These are phyloP conservation scores for Ceratocystis lukuohia DNA, from an alignment of 2,329 filamentous ascomycete species.

Conservation along the genomic window DNA sequence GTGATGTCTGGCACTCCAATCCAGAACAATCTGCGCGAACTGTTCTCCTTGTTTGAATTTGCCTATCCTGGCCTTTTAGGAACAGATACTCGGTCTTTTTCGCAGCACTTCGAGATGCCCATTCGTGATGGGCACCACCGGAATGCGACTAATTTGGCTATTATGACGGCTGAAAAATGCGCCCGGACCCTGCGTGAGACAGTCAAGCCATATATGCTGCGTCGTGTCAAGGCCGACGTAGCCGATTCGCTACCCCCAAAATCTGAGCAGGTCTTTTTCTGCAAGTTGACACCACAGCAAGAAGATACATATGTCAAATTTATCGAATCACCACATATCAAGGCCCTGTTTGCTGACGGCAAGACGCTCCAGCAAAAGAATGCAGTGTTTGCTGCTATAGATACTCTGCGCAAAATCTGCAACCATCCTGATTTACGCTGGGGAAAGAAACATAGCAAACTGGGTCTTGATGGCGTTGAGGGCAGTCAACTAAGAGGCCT, in stretches of 20 bases:
- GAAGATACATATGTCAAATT: slow-evolving; percentile 19
- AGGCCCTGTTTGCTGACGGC: slow-evolving; percentile 14
- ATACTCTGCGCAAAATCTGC: slow-evolving; percentile 88
- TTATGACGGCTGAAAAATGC: slow-evolving; percentile 87
- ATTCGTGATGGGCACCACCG: slow-evolving; percentile 90
- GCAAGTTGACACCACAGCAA: slow-evolving; percentile 58
- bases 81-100: slow-evolving; percentile 72
- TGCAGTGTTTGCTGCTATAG: slow-evolving; percentile 59
- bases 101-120: slow-evolving; percentile 82
- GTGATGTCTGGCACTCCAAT: slow-evolving; percentile 95
- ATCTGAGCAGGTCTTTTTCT: slow-evolving; percentile 91
- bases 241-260: slow-evolving; percentile 89
- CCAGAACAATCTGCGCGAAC: slow-evolving; percentile 88
- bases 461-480: background rate
- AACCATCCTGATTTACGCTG: slow-evolving; percentile 82
- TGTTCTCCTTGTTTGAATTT: slow-evolving; percentile 97
- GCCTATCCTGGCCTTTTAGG: slow-evolving; percentile 93
- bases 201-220: slow-evolving; percentile 83
- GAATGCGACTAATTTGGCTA: slow-evolving; percentile 84
- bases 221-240: slow-evolving; percentile 86
- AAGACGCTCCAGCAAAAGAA: slow-evolving; percentile 6
- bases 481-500: background rate
- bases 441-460: slow-evolving; percentile 13
- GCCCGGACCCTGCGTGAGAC: slow-evolving; percentile 88
- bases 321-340: slow-evolving; percentile 19